Percentiles rank a stretch among this genome's conserved stretches.
Conservation (phyloP, 306 rosid species). For the Sechiopsis laciniata region DNA sequence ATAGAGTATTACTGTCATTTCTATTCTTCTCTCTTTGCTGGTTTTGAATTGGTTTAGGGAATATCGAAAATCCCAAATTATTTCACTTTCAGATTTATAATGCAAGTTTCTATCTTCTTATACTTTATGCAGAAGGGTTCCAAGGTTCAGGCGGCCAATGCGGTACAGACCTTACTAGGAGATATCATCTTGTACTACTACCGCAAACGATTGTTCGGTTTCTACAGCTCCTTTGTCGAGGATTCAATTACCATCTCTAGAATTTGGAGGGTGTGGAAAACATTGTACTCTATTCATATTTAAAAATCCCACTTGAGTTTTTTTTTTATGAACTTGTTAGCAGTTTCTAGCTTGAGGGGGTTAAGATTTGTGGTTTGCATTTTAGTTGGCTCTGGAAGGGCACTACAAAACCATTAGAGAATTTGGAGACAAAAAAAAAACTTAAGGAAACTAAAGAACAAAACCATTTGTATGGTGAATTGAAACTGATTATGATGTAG, state of each 20-base stretch:
- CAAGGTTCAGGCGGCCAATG: slow-evolving; percentile 88
- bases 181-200: not conserved
- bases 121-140: slow-evolving; percentile 69
- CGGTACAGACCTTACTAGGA: slow-evolving; percentile 81
- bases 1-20: not conserved
- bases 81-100: slow-evolving; percentile 1
- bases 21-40: slow-evolving; percentile 10
- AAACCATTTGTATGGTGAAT: slow-evolving; percentile 15
- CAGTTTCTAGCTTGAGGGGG: slow-evolving; percentile 20
- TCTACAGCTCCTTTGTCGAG: not conserved
- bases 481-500: slow-evolving; percentile 2
- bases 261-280: slow-evolving; percentile 29
- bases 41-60: not conserved
- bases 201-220: not conserved
- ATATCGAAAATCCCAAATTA: not conserved
- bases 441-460: slow-evolving; percentile 5
- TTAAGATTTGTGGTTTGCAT: slow-evolving; percentile 3
- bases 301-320: slow-evolving; percentile 18
- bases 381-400: slow-evolving; percentile 17
- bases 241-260: slow-evolving; percentile 27
- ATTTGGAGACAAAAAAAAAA: not conserved
- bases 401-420: slow-evolving; percentile 11
- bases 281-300: slow-evolving; percentile 27
- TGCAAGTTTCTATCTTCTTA: not conserved
- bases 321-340: slow-evolving; percentile 15